phyloP scores from a whole-genome alignment of 306 rosid genomes.

The Trifolium fragiferum region DNA sequence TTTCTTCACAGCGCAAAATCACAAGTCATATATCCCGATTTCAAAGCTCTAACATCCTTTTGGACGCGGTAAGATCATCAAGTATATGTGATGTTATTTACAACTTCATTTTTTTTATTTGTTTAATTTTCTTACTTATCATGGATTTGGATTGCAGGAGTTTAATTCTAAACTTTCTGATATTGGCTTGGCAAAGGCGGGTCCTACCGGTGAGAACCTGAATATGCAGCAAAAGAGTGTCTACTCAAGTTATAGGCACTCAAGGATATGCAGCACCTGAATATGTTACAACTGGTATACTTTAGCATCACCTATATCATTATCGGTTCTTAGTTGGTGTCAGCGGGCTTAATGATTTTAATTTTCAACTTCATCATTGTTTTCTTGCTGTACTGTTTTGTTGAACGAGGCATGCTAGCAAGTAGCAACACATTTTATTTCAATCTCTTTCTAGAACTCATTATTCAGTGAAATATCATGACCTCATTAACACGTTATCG shows the following conservation, averaged over 20 bases:
- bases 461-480: background rate
- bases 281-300: slow-evolving; percentile 91
- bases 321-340: slow-evolving; percentile 46
- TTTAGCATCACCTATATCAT: slow-evolving; percentile 45
- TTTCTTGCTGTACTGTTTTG: background rate
- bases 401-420: background rate
- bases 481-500: no score
- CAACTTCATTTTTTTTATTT: background rate
- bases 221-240: no score
- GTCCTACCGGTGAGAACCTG: slow-evolving; percentile 98
- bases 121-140: slow-evolving; percentile 17
- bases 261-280: slow-evolving; percentile 98
- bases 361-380: background rate
- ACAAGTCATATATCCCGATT: slow-evolving; percentile 94
- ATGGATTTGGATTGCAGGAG: slow-evolving; percentile 58
- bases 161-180: slow-evolving; percentile 92
- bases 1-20: slow-evolving; percentile 92
- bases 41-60: slow-evolving; percentile 92
- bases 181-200: slow-evolving; percentile 94
- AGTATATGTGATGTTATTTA: background rate
- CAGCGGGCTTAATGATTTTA: no score
- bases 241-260: slow-evolving; percentile 96
- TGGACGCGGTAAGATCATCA: slow-evolving; percentile 70
- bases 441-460: background rate
- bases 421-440: background rate